These are phyloP conservation scores for Nitzschia sp. DNA, from an alignment of 108 stramenopile genomes.

Conservation along the genomic window DNA sequence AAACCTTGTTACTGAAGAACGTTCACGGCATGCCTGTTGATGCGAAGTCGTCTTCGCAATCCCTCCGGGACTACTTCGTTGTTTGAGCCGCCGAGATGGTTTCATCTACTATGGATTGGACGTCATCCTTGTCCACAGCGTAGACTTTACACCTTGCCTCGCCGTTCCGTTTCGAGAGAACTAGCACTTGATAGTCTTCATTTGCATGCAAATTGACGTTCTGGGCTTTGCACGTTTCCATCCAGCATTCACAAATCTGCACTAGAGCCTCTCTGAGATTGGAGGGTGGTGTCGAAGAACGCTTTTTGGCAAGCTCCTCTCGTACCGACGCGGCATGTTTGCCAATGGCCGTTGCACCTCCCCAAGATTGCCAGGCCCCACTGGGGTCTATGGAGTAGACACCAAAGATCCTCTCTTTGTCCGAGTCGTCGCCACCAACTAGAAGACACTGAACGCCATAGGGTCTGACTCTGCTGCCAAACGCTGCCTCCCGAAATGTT, in stretches of 20 bases:
- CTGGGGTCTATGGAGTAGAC: constrained; percentile 39
- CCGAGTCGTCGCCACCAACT: constrained; percentile 23
- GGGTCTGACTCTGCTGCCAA: constrained; percentile 22
- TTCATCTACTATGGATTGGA: not conserved
- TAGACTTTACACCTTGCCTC: not conserved
- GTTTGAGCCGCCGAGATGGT: not conserved
- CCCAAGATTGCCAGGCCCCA: constrained; percentile 42
- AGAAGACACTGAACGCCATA: constrained; percentile 36
- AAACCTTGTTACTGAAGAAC: too few species aligned
- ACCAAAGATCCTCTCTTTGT: constrained; percentile 13
- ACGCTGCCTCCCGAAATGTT: constrained; percentile 14
- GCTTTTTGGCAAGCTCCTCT: constrained; percentile 16
- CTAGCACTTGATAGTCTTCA: constrained; percentile 27
- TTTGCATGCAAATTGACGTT: constrained; percentile 4
- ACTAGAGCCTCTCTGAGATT: constrained; percentile 13
- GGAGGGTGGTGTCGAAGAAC: not conserved
- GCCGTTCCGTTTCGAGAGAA: constrained; percentile 9
- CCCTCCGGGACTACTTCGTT: not conserved
- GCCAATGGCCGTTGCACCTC: constrained; percentile 35
- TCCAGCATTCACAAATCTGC: constrained; percentile 25
- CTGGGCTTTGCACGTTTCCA: constrained; percentile 11
- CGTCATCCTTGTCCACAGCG: constrained; percentile 3
- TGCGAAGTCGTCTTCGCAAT: not conserved
- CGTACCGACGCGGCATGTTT: constrained; percentile 22
- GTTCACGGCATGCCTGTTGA: too few species aligned